Evolutionary conservation across 805 yeast genomes (phyloP).

Genomic region (Candida vaughaniae): DNA sequence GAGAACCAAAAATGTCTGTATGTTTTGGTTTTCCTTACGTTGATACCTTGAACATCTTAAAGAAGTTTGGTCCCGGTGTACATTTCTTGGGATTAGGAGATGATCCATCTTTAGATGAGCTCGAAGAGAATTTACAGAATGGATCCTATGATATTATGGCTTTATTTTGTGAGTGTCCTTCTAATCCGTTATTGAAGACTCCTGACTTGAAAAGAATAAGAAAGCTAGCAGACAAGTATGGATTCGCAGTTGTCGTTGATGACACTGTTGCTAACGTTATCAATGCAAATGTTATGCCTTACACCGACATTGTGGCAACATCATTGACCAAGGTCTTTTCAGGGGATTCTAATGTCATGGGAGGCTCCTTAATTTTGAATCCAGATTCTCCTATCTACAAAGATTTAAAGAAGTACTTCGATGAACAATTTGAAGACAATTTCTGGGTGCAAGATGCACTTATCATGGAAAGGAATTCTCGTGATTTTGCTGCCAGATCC

Average conservation of each 20-base stretch:
- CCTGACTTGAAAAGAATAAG: constrained; percentile 72
- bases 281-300: constrained; percentile 77
- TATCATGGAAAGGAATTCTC: constrained; percentile 85
- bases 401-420: constrained; percentile 48
- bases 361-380: constrained; percentile 82
- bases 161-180: constrained; percentile 90
- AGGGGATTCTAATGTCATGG: constrained; percentile 95
- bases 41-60: constrained; percentile 81
- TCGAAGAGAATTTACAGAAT: constrained; percentile 57
- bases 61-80: constrained; percentile 90
- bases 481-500: constrained; percentile 76
- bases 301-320: constrained; percentile 82
- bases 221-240: constrained; percentile 62
- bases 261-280: constrained; percentile 93
- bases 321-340: constrained; percentile 90
- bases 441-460: constrained; percentile 96
- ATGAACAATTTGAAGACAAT: constrained; percentile 60
- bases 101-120: constrained; percentile 59
- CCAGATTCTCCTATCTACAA: constrained; percentile 54
- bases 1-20: constrained; percentile 58
- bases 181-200: constrained; percentile 87
- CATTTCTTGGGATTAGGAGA: constrained; percentile 86
- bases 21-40: constrained; percentile 97
- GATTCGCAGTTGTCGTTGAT: constrained; percentile 82
- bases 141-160: constrained; percentile 65